Percentiles rank a stretch among this genome's conserved stretches.
phyloP scores from a whole-genome alignment of 2,329 filamentous ascomycete genomes.

The Plectosphaerella cucumerina region DNA sequence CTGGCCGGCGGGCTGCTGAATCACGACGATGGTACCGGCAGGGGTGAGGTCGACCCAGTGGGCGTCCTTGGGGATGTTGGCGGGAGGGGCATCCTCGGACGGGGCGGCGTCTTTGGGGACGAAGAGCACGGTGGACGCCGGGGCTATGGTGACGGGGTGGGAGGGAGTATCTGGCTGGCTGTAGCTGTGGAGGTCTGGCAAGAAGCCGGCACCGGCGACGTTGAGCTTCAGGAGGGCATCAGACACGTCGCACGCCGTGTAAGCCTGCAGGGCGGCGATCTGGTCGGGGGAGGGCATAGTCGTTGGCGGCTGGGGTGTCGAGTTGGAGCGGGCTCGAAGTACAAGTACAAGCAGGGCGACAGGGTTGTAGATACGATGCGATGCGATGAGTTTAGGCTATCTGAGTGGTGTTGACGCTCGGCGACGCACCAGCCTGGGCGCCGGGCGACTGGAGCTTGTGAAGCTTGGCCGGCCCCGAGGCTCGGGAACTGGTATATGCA shows the following conservation, averaged over 20 bases:
- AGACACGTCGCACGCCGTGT: constrained; percentile 57
- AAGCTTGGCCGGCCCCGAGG: background rate
- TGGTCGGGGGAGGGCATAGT: background rate
- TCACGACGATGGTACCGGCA: constrained; percentile 57
- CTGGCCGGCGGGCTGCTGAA: constrained; percentile 62
- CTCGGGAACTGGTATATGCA: background rate
- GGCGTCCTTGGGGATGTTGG: constrained; percentile 52
- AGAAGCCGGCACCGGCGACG: constrained; percentile 60
- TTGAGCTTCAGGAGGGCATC: constrained; percentile 70
- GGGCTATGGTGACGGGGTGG: constrained; percentile 37
- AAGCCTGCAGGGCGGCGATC: constrained; percentile 24
- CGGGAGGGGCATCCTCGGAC: constrained; percentile 17
- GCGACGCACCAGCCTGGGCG: too few species aligned
- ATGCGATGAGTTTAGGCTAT: too few species aligned
- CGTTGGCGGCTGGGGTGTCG: background rate
- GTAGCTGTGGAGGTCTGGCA: constrained; percentile 50
- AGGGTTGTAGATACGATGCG: background rate
- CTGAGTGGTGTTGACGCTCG: too few species aligned
- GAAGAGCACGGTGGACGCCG: constrained; percentile 60
- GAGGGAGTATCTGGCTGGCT: constrained; percentile 15
- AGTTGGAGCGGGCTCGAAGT: background rate
- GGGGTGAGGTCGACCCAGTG: constrained; percentile 67
- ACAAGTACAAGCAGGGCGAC: background rate
- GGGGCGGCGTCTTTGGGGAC: constrained; percentile 48
- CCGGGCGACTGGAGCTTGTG: background rate